phyloP scores from a whole-genome alignment of 192 early-diverging fungal genomes.

The Backusella tarrabulga region DNA sequence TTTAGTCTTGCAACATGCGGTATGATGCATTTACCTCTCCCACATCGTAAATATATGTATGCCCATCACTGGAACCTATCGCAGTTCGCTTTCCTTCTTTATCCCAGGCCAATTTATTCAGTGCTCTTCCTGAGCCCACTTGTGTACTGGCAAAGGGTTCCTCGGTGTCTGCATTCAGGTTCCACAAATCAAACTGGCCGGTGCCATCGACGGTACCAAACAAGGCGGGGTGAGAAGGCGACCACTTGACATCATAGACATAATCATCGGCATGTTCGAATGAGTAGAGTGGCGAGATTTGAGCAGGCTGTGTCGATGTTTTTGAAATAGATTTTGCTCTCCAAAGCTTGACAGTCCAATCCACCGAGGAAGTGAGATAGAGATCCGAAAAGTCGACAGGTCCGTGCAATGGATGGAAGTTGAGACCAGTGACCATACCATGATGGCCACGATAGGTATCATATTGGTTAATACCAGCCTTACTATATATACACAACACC shows the following conservation, averaged over 20 bases:
- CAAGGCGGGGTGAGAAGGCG: constrained; percentile 90
- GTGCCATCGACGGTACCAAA: constrained; percentile 92
- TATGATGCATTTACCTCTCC: constrained; percentile 67
- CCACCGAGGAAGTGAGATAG: constrained; percentile 88
- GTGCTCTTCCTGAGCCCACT: constrained; percentile 64
- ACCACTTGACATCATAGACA: constrained; percentile 98
- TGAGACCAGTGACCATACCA: constrained; percentile 83
- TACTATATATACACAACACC: constrained; percentile 46
- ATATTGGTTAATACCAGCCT: constrained; percentile 89
- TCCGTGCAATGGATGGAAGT: constrained; percentile 85
- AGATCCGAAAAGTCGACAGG: constrained; percentile 89
- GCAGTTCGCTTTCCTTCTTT: constrained; percentile 81
- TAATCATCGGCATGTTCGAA: constrained; percentile 96
- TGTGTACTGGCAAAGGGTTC: constrained; percentile 58
- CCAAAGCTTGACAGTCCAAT: constrained; percentile 99
- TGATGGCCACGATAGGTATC: constrained; percentile 89
- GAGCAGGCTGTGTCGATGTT: constrained; percentile 45
- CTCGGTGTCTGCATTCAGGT: constrained; percentile 88
- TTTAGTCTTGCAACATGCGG: not conserved
- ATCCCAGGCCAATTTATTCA: constrained; percentile 96
- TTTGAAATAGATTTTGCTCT: constrained; percentile 63
- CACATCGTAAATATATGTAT: constrained; percentile 87
- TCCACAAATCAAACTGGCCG: constrained; percentile 90
- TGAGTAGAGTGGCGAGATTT: constrained; percentile 69
- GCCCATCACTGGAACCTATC: constrained; percentile 82